These are phyloP conservation scores for Rhodotorula sp. DNA, from an alignment of 1,284 basidiomycete species.

Conservation along the genomic window DNA sequence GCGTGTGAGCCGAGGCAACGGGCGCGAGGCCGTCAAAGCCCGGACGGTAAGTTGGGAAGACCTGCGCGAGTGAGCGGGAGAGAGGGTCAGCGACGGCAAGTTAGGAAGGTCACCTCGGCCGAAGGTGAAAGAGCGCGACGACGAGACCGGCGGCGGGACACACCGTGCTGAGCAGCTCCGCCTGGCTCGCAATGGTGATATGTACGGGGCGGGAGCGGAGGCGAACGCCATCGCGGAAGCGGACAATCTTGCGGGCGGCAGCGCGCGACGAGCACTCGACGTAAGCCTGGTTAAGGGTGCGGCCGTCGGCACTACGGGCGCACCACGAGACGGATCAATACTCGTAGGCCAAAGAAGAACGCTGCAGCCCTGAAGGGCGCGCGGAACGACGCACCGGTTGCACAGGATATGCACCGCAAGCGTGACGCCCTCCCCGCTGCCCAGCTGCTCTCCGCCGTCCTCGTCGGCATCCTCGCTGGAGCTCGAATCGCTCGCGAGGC, in stretches of 20 bases:
- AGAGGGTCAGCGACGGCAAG: not conserved
- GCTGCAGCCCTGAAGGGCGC: not conserved
- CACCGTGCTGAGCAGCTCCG: constrained; percentile 29
- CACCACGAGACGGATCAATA: not conserved
- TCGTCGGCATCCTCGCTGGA: not conserved
- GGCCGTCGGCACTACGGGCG: constrained; percentile 28
- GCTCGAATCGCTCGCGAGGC: constrained; percentile 22
- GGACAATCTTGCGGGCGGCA: constrained; percentile 27
- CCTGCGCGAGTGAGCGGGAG: not conserved
- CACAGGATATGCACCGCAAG: constrained; percentile 38
- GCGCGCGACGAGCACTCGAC: constrained; percentile 30
- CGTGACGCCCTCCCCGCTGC: constrained; percentile 9
- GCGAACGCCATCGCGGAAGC: constrained; percentile 25
- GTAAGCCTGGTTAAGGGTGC: constrained; percentile 39
- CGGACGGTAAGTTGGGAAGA: constrained; percentile 33
- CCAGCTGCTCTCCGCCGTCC: not conserved
- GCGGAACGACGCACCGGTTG: constrained; percentile 20
- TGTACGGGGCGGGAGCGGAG: constrained; percentile 19
- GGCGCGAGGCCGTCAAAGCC: constrained; percentile 27
- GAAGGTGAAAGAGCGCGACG: not conserved
- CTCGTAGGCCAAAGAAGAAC: not conserved
- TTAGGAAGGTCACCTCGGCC: not conserved
- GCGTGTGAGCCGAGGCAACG: not conserved
- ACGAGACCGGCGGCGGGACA: not conserved
- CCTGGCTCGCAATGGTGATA: constrained; percentile 20